phyloP scores from a whole-genome alignment of 176 grass and related monocot genomes.

The Aechmea fasciata region DNA sequence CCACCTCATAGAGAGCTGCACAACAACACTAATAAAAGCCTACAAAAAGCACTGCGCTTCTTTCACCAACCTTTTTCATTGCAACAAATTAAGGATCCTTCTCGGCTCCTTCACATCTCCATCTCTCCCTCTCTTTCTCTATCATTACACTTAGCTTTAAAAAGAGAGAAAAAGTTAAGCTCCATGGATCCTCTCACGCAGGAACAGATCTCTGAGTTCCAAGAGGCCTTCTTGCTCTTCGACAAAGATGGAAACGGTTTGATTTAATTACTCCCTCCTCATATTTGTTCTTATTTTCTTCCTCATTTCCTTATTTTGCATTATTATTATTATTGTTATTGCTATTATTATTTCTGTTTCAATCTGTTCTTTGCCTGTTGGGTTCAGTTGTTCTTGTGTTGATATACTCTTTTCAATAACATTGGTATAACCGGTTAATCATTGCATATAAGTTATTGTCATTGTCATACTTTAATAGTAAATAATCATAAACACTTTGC shows the following conservation, averaged over 20 bases:
- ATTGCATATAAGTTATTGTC: too few relatives aligned
- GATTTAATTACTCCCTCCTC: background rate
- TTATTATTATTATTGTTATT: background rate
- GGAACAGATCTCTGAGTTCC: constrained; percentile 54
- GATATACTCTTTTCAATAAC: too few relatives aligned
- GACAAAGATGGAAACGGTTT: constrained; percentile 75
- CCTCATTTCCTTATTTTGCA: background rate
- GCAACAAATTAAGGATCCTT: background rate
- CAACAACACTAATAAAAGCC: background rate
- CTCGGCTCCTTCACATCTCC: background rate
- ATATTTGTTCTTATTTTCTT: background rate
- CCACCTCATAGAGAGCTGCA: background rate
- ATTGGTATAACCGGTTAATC: too few relatives aligned
- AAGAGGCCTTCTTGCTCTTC: constrained; percentile 69
- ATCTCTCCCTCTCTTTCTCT: background rate
- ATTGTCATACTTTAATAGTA: too few relatives aligned
- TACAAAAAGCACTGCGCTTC: background rate
- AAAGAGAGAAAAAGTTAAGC: background rate
- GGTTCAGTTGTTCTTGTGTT: too few relatives aligned
- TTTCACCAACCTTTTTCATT: background rate
- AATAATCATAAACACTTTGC: too few relatives aligned
- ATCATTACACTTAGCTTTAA: constrained; percentile 13
- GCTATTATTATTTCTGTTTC: background rate
- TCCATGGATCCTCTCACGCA: constrained; percentile 47
- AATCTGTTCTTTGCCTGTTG: too few relatives aligned